These are phyloP conservation scores for Gastrolobium bilobum DNA, from an alignment of 306 rosid species.

Conservation along the genomic window DNA sequence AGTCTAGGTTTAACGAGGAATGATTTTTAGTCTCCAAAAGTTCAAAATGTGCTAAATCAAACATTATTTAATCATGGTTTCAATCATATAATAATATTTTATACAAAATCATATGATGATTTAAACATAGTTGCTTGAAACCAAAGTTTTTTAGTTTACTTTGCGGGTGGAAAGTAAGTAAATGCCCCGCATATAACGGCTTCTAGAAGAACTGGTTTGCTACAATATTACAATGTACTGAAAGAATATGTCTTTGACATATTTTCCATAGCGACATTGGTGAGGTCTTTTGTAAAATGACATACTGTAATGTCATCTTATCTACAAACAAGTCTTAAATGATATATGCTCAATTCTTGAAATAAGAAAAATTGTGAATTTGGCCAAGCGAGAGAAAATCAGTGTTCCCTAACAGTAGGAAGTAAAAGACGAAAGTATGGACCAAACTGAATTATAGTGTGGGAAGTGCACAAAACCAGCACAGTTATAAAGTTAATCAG, in stretches of 20 bases:
- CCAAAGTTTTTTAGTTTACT: slow-evolving; percentile 21
- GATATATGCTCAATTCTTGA: background rate
- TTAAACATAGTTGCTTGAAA: slow-evolving; percentile 24
- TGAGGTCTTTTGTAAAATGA: background rate
- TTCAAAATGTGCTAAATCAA: too few relatives aligned
- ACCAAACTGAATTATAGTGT: slow-evolving; percentile 53
- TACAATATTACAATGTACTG: background rate
- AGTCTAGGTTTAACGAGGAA: too few relatives aligned
- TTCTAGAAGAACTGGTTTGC: slow-evolving; percentile 10
- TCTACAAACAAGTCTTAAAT: background rate
- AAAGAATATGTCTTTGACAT: background rate
- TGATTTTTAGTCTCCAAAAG: too few relatives aligned
- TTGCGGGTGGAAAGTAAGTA: background rate
- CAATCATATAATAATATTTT: background rate
- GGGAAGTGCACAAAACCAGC: slow-evolving; percentile 39
- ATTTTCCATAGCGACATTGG: background rate
- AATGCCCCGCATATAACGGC: background rate
- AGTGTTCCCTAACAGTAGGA: slow-evolving; percentile 40
- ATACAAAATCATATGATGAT: background rate
- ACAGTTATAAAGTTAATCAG: slow-evolving; percentile 43
- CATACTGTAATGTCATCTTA: background rate
- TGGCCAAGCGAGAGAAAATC: background rate
- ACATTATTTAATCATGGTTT: background rate
- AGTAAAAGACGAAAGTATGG: slow-evolving; percentile 47
- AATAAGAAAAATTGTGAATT: background rate